Evolutionary conservation across 2,329 filamentous ascomycete genomes (phyloP).

Genomic region (Alternaria arbusti): DNA sequence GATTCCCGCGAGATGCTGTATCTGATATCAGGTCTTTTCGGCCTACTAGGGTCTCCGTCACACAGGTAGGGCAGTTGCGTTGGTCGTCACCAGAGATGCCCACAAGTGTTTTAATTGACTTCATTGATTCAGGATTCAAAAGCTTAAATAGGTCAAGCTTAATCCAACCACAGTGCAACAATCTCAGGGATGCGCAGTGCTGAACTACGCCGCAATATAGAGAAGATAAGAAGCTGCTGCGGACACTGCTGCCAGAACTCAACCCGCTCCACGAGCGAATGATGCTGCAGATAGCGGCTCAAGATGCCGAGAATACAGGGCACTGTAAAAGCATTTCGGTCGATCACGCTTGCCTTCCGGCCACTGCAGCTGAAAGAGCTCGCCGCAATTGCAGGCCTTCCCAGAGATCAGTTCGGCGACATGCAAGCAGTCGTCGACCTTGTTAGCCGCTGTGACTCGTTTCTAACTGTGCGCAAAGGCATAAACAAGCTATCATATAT

Average conservation of each 20-base stretch:
- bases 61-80: neutral
- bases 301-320: neutral
- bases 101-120: neutral
- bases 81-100: neutral
- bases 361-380: slow-evolving; percentile 9
- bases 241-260: slow-evolving; percentile 45
- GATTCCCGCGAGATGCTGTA: neutral
- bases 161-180: neutral
- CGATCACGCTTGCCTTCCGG: slow-evolving; percentile 5
- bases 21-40: neutral
- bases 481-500: neutral
- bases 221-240: slow-evolving; percentile 13
- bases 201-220: neutral
- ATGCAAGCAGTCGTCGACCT: slow-evolving; percentile 1
- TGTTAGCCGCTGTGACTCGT: slow-evolving; percentile 40
- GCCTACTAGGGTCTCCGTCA: neutral
- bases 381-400: neutral
- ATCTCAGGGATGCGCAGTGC: neutral
- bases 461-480: slow-evolving; percentile 46
- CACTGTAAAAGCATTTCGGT: slow-evolving; percentile 4
- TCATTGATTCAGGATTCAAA: neutral
- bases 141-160: neutral
- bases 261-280: slow-evolving; percentile 50
- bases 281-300: slow-evolving; percentile 27
- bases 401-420: slow-evolving; percentile 1